phyloP scores from a whole-genome alignment of 2,329 filamentous ascomycete species.

The Teratosphaeria epicoccoides region DNA sequence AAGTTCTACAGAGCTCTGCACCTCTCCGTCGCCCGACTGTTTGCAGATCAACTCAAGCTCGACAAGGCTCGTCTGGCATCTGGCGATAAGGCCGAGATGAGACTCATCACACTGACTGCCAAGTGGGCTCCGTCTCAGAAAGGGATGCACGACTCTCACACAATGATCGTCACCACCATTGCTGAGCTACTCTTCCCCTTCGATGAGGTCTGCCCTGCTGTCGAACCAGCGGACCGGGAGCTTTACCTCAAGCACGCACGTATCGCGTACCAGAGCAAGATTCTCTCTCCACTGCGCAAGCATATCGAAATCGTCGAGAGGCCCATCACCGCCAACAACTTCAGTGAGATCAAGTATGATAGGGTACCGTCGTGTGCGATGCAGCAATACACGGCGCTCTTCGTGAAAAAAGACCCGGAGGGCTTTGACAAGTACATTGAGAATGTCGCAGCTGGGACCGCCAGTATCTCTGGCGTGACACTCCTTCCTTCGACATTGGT shows the following conservation, averaged over 20 bases:
- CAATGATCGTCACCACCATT: constrained; percentile 47
- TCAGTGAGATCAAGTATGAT: constrained; percentile 46
- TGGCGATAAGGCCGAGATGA: constrained; percentile 31
- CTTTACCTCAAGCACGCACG: constrained; percentile 45
- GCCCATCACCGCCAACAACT: constrained; percentile 37
- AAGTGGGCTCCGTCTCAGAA: constrained; percentile 51
- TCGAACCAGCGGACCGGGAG: constrained; percentile 30
- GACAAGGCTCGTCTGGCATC: constrained; percentile 37
- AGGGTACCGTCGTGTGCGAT: constrained; percentile 48
- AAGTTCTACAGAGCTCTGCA: constrained; percentile 43
- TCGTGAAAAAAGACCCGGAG: constrained; percentile 41
- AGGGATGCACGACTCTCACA: constrained; percentile 49
- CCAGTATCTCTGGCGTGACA: constrained; percentile 45
- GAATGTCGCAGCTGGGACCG: constrained; percentile 38
- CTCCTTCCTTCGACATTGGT: constrained; percentile 45
- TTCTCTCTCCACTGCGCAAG: constrained; percentile 43
- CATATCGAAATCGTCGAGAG: constrained; percentile 45
- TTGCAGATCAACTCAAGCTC: constrained; percentile 43
- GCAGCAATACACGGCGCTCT: constrained; percentile 41
- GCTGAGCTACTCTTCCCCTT: constrained; percentile 44
- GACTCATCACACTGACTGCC: constrained; percentile 44
- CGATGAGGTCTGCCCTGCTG: constrained; percentile 22
- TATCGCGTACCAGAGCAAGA: constrained; percentile 41
- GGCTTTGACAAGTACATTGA: constrained; percentile 42
- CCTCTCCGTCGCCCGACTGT: constrained; percentile 44